Evolutionary conservation across 352 stramenopile genomes (phyloP), one percentile per base, ranked within the genome.

Genomic region (Blastocystis hominis): DNA sequence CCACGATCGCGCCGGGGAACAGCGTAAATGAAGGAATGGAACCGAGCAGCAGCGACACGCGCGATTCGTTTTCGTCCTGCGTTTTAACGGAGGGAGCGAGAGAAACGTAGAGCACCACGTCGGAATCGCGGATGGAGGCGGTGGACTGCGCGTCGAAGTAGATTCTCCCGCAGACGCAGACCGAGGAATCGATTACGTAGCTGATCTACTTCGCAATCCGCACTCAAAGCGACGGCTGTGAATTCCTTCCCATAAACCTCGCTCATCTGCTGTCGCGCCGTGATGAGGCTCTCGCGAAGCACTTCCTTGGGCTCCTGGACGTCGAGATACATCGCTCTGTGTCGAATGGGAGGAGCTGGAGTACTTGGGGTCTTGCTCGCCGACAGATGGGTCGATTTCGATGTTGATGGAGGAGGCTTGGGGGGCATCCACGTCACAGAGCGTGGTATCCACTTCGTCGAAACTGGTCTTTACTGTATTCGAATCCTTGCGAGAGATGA

Each of bases 41-140:
- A 30, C 15, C 46, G 13, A 84, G 72, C 13, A 84, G 17, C 6
- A 84, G 50, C 20, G 72, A 50, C 47, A 84, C 72, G 40, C n/a
- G n/a, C 17, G 17, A 17, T 7, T 84, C 72, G 40, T 66, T 66
- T n/a, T 84, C 72, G 38, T 84, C 72, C 72, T 84, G 68, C 5
- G 1, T 10, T 13, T 62, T 15, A 66, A 10, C 6, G 40, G 3
- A 47, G 13, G 47, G 9, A 4, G 5, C 7, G 20, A 47, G 53
- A 30, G 30, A 2, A 10, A 84, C 72, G 20, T 64, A 66, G 55
- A 84, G 46, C 5, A 68, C 47, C 5, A 84, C 44, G 7, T 50
- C 36, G 53, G 72, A 84, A 47, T 84, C 72, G 13, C 30, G 40
- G 4, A 80, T 34, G 38, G 36, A 17, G 42, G 55, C 30, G n/a